These are phyloP conservation scores for Cladosporium cucumerinum DNA, from an alignment of 2,329 filamentous ascomycete species.

Conservation along the genomic window DNA sequence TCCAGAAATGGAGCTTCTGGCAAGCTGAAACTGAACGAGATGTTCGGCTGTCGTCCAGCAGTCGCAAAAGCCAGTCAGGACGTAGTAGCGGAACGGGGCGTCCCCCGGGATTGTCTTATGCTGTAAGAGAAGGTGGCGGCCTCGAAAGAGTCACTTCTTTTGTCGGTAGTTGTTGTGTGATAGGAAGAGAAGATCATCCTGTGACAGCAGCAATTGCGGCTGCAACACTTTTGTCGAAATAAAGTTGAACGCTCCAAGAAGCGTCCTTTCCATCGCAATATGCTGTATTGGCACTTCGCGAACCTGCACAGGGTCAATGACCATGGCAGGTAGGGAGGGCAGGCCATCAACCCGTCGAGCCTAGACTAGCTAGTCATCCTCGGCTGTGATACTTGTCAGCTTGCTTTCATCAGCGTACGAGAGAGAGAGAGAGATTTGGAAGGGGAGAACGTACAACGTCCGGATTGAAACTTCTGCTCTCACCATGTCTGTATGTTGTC, in stretches of 20 bases:
- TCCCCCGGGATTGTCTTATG: background rate
- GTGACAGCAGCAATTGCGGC: background rate
- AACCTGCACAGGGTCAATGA: background rate
- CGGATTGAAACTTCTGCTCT: background rate
- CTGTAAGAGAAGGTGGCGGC: background rate
- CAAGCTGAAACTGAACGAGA: background rate
- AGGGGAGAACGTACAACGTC: background rate
- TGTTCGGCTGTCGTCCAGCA: background rate
- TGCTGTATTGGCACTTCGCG: background rate
- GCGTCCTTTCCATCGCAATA: background rate
- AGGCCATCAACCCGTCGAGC: background rate
- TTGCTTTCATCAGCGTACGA: background rate
- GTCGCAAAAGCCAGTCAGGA: too few relatives aligned
- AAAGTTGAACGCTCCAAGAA: background rate
- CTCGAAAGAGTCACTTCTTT: background rate
- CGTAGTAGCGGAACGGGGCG: too few relatives aligned
- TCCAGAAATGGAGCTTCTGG: background rate
- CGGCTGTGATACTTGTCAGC: background rate
- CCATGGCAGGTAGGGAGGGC: background rate
- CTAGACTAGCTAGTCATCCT: background rate
- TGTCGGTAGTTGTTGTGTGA: background rate
- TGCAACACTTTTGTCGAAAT: background rate
- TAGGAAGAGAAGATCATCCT: background rate
- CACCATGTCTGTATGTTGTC: background rate
- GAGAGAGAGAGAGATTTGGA: too few relatives aligned